Percentiles rank a stretch among this genome's conserved stretches.
phyloP scores from a whole-genome alignment of 2,329 filamentous ascomycete species.

The Metarhizium sp. region DNA sequence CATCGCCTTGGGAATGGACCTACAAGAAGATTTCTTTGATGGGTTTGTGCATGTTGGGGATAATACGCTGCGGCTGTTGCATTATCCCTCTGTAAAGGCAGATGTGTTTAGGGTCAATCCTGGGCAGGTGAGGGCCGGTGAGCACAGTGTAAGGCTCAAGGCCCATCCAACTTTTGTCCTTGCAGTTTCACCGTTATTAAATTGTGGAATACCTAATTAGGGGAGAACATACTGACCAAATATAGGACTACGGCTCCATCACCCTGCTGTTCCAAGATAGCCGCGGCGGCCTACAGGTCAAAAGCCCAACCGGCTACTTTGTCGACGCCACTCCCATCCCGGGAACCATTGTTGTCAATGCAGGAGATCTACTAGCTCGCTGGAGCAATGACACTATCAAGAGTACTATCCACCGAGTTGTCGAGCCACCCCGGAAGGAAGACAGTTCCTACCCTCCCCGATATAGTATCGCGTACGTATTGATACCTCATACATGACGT shows the following conservation, averaged over 20 bases:
- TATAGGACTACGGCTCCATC: constrained; percentile 47
- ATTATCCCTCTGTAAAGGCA: constrained; percentile 62
- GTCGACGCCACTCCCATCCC: constrained; percentile 76
- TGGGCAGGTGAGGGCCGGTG: constrained; percentile 65
- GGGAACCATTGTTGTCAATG: constrained; percentile 79
- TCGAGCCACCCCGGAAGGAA: constrained; percentile 63
- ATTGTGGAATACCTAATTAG: not conserved
- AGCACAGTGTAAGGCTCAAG: constrained; percentile 48
- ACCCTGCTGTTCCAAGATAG: constrained; percentile 54
- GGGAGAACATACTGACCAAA: not conserved
- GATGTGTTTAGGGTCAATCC: constrained; percentile 57
- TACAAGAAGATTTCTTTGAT: constrained; percentile 69
- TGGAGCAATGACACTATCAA: constrained; percentile 92
- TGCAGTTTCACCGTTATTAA: not conserved
- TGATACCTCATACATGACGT: not conserved
- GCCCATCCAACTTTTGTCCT: not conserved
- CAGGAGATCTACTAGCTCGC: constrained; percentile 73
- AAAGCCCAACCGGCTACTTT: constrained; percentile 66
- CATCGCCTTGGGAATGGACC: constrained; percentile 71
- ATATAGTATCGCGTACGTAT: constrained; percentile 71
- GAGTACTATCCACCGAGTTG: constrained; percentile 82
- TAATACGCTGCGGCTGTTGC: constrained; percentile 64
- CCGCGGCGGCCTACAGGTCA: constrained; percentile 46
- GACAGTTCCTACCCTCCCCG: constrained; percentile 58
- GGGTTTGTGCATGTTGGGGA: constrained; percentile 59